Evolutionary conservation across 2,329 filamentous ascomycete genomes (phyloP), one percentile per base, ranked within the genome.

Genomic region (Talaromyces rugulosus): DNA sequence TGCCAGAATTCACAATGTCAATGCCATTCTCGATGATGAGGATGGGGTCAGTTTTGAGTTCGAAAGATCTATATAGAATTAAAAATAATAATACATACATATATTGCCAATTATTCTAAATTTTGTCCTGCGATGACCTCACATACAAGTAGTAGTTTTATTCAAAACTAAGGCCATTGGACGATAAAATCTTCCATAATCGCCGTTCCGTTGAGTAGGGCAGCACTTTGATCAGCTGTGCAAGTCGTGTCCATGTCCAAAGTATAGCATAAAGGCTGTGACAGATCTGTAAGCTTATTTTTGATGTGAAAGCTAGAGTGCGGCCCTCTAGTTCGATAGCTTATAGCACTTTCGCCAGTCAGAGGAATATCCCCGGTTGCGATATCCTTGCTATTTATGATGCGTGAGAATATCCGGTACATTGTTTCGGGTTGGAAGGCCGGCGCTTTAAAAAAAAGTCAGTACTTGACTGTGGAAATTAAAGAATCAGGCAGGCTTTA

Each of bases 371-470:
- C 77, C 0, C 85, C 85, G 3, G 84, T 86, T 1, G 83, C 81
- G 54, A 88, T 75, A 62, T 54, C 52, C 9, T 16, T 54, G 11
- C 16, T 33, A 14, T 54, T 54, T 18, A 54, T 85, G 83, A 8
- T 72, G 75, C 84, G 81, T 18, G 77, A 74, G 69, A 86, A 85
- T 55, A 86, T 80, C 64, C 81, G 73, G 57, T 81, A 83, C 3
- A 80, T 77, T 0, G 82, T 82, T 65, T 84, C 76, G 0, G 83
- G 84, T 66, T 85, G 59, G 23, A 27, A 85, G 0, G 80, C 76
- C 18, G 81, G 81, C 1, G 83, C 78, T 62, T 77, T 71, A 64
- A 40, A n/a, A 72, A 63, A 40, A n/a, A 40, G 36, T 40, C 16
- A 40, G 36, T 7, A 40, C 36, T 40, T 40, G 16, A 40, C 5